Evolutionary conservation across 1,139 yeast genomes (phyloP).

Genomic region (Yamadazyma buinensis): DNA sequence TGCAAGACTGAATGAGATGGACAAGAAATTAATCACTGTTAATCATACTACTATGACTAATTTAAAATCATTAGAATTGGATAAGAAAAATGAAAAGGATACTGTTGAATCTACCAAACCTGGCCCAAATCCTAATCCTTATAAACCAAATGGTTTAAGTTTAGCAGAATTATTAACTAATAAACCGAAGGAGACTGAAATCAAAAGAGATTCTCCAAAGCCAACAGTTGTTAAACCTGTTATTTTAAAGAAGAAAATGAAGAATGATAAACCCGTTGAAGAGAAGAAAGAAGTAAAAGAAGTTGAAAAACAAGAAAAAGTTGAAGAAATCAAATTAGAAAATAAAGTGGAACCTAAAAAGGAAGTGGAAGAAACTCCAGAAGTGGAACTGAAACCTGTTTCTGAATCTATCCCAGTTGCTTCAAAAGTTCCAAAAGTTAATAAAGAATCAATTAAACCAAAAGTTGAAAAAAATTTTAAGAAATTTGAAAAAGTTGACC

Average conservation of each 20-base stretch:
- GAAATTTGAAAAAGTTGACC: background rate
- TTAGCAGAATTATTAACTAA: constrained; percentile 38
- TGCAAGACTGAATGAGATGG: constrained; percentile 39
- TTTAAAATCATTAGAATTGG: constrained; percentile 18
- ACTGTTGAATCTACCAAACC: no score
- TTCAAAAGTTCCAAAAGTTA: background rate
- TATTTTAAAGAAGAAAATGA: constrained; percentile 36
- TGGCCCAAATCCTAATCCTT: constrained; percentile 1
- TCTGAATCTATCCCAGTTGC: background rate
- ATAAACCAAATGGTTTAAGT: constrained; percentile 20
- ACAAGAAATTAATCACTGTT: constrained; percentile 43
- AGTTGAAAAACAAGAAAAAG: background rate
- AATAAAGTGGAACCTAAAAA: background rate
- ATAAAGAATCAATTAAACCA: background rate
- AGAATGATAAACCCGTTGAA: constrained; percentile 5
- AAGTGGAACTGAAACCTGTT: background rate
- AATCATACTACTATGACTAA: constrained; percentile 61
- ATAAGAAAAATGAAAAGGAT: background rate
- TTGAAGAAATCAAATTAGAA: background rate
- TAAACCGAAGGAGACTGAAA: constrained; percentile 16
- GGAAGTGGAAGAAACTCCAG: background rate
- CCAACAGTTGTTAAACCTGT: constrained; percentile 29
- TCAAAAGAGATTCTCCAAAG: constrained; percentile 20
- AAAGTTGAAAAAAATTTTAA: background rate
- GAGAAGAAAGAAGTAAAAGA: background rate